Conservation (phyloP, 2,329 filamentous ascomycete genomes). For the Elsinoe arachidis region DNA sequence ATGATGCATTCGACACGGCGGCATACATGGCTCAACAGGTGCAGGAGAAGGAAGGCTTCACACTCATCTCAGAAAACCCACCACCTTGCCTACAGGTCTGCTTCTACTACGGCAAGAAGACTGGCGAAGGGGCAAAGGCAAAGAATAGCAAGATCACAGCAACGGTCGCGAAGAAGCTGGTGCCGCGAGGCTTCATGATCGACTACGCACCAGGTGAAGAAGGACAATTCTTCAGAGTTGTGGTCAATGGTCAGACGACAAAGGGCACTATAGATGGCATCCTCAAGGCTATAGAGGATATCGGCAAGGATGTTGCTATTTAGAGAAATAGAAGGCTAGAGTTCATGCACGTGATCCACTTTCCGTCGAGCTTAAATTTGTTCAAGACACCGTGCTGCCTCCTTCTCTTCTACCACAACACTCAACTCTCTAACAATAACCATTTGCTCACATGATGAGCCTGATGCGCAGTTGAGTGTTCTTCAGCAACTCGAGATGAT, state of each 20-base stretch:
- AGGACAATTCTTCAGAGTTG: constrained; percentile 60
- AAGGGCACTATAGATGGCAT: constrained; percentile 55
- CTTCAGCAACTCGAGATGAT: too few relatives aligned
- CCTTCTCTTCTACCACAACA: too few relatives aligned
- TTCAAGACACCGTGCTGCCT: too few relatives aligned
- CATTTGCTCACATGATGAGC: too few relatives aligned
- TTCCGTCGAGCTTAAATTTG: too few relatives aligned
- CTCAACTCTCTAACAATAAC: too few relatives aligned
- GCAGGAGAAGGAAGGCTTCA: constrained; percentile 49
- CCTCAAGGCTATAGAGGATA: constrained; percentile 49
- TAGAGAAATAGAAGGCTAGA: constrained; percentile 2
- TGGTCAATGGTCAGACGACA: constrained; percentile 55
- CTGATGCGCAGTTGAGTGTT: too few relatives aligned
- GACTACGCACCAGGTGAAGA: constrained; percentile 55
- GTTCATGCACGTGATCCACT: too few relatives aligned
- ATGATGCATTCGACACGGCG: constrained; percentile 65
- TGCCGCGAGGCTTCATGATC: constrained; percentile 58
- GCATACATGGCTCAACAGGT: constrained; percentile 58
- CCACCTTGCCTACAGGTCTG: constrained; percentile 89
- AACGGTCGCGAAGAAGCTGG: constrained; percentile 45
- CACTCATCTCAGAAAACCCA: constrained; percentile 64
- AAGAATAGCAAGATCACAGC: constrained; percentile 50
- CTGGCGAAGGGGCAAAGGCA: constrained; percentile 35
- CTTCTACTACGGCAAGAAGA: constrained; percentile 68
- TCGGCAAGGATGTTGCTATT: constrained; percentile 24